Base-by-base conservation (phyloP, 225 moss, liverwort and hornwort species). In the Takakia lepidozioides region DNA sequence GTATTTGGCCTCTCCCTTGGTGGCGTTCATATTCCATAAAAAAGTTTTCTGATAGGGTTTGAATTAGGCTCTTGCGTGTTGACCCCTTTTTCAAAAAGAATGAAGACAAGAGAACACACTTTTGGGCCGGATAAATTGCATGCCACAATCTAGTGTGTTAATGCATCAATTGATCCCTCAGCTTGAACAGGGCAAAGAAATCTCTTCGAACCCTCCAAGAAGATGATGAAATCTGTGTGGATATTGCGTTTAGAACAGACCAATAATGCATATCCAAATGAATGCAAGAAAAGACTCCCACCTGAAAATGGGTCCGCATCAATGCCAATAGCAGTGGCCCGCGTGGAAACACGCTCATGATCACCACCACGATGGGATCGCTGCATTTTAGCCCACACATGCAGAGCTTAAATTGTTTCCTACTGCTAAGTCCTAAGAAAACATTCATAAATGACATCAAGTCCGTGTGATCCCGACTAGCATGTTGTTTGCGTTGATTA, bases 361-460 rank as follows among this genome's bases (percentile, higher is more conserved):
- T 98, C 91, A 60, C 73, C 69, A 44, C 80, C 91, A 58, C 98
- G 87, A 58, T 87, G 85, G 23, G 87, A 68, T 62, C 98, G 87
- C 87, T 92, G 92, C 59, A 69, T 46, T 19, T 44, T n/a, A 19
- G 55, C 59, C 44, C 68, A n/a, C 23, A 17, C 15, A 27, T 25
- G 6, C n/a, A n/a, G n/a, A n/a, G n/a, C n/a, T n/a, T n/a, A n/a
- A n/a, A n/a, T n/a, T n/a, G n/a, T n/a, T n/a, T n/a, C n/a, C n/a
- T n/a, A n/a, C n/a, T n/a, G n/a, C n/a, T n/a, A n/a, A n/a, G 8
- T 27, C 18, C 23, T n/a, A 48, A 6, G 3, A 48, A 5, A 0
- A 22, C 15, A 26, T 0, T 8, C 48, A 17, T 48, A 25, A 48
- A n/a, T 8, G 15, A 19, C 21, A 13, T 15, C 46, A 46, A 46